Conservation (phyloP, 768 basidiomycete genomes). For the Pleurotus eryngii region DNA sequence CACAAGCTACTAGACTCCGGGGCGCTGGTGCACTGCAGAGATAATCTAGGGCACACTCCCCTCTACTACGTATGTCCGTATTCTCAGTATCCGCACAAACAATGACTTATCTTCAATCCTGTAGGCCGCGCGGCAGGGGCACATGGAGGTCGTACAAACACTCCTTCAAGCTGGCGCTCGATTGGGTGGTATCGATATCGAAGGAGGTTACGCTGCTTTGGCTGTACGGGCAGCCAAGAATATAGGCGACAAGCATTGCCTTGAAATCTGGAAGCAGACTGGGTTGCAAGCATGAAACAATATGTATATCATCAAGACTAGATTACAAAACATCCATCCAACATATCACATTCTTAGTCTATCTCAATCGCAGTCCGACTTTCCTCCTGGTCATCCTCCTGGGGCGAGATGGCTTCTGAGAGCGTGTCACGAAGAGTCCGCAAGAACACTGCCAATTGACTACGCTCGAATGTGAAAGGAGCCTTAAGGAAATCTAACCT, state of each 20-base stretch:
- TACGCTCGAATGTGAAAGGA: conserved; percentile 65
- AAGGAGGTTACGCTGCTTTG: conserved; percentile 56
- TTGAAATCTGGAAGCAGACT: conserved; percentile 56
- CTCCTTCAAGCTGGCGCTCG: conserved; percentile 74
- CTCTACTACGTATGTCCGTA: conserved; percentile 66
- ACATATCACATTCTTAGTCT: conserved; percentile 16
- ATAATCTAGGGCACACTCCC: conserved; percentile 77
- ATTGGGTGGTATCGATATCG: conserved; percentile 66
- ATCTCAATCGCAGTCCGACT: conserved; percentile 21
- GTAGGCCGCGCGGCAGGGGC: conserved; percentile 74
- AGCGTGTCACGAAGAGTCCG: conserved; percentile 56
- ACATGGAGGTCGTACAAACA: conserved; percentile 55
- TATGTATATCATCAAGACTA: background rate
- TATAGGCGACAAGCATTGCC: conserved; percentile 38
- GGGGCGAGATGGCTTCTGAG: conserved; percentile 18
- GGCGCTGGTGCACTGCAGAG: conserved; percentile 80
- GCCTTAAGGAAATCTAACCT: conserved; percentile 58
- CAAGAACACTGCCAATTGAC: conserved; percentile 67
- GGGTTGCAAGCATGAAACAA: conserved; percentile 30
- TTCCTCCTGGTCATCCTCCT: conserved; percentile 27
- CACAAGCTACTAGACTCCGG: conserved; percentile 62
- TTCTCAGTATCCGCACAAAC: too few relatives aligned
- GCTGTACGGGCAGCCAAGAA: conserved; percentile 34
- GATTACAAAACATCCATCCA: background rate
- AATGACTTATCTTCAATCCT: background rate